Conservation (phyloP, 177 flowering plant genomes). For the Vitis hybrid region DNA sequence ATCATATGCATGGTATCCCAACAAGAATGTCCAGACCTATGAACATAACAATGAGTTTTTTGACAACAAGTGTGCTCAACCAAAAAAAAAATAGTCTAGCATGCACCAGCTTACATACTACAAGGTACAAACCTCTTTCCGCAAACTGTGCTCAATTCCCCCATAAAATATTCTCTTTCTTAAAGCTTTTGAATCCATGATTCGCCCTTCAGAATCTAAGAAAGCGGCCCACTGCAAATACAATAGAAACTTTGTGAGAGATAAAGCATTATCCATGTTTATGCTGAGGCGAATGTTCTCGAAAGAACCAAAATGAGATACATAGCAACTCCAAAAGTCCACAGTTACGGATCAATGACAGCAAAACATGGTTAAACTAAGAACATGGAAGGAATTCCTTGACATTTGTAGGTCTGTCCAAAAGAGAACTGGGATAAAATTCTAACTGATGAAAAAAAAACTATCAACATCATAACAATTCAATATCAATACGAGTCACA, state of each 20-base stretch:
- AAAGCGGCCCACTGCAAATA: slow-evolving; percentile 73
- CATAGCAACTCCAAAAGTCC: neutral
- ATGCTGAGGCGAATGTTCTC: neutral
- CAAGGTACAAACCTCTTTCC: slow-evolving; percentile 67
- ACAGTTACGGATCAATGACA: neutral
- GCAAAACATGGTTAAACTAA: neutral
- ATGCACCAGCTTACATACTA: neutral
- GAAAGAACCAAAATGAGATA: no score
- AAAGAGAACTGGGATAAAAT: no score
- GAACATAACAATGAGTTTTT: slow-evolving; percentile 13
- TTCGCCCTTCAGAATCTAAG: slow-evolving; percentile 90
- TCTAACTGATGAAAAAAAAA: no score
- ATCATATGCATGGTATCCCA: slow-evolving; percentile 79
- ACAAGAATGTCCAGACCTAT: slow-evolving; percentile 83
- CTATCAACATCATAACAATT: no score
- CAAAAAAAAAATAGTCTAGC: no score
- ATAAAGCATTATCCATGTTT: neutral
- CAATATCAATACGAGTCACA: no score
- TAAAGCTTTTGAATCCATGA: slow-evolving; percentile 64
- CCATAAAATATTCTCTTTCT: slow-evolving; percentile 94
- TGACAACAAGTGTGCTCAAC: no score
- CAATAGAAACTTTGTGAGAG: neutral
- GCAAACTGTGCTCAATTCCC: slow-evolving; percentile 69
- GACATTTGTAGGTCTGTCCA: no score
- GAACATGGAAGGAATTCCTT: neutral